Evolutionary conservation across 805 yeast genomes (phyloP).

Genomic region (Spathaspora hagerdaliae): DNA sequence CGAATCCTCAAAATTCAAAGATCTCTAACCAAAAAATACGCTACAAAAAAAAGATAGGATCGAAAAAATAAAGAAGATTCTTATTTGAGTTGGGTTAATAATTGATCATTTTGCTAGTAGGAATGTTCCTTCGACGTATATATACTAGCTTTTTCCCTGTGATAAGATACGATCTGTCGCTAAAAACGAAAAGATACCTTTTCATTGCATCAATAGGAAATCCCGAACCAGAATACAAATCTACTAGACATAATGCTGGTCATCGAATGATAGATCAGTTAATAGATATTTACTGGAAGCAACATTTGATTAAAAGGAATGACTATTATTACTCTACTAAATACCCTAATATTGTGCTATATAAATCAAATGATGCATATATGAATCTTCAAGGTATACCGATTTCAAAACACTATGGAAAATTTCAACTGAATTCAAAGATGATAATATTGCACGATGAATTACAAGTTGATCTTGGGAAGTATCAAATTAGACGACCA

Average conservation of each 20-base stretch:
- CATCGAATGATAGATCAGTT: slow-evolving; percentile 46
- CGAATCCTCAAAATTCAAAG: slow-evolving; percentile 1
- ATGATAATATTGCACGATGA: slow-evolving; percentile 78
- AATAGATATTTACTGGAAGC: slow-evolving; percentile 19
- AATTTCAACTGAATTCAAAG: slow-evolving; percentile 12
- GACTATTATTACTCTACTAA: slow-evolving; percentile 12
- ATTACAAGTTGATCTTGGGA: slow-evolving; percentile 61
- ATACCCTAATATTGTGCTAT: slow-evolving; percentile 29
- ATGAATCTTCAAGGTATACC: slow-evolving; percentile 76
- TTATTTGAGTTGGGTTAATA: too few species aligned
- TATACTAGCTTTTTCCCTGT: slow-evolving; percentile 1
- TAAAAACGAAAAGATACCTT: not conserved
- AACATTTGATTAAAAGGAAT: slow-evolving; percentile 9
- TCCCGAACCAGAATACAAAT: slow-evolving; percentile 58
- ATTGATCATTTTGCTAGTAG: not conserved
- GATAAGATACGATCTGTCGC: slow-evolving; percentile 2
- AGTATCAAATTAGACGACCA: slow-evolving; percentile 56
- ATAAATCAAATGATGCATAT: slow-evolving; percentile 49
- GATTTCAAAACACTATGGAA: slow-evolving; percentile 44
- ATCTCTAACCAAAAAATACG: not conserved
- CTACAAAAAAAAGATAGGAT: too few species aligned
- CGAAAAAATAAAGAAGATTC: too few species aligned
- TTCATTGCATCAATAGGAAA: slow-evolving; percentile 64
- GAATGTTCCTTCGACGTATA: not conserved
- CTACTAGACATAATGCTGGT: slow-evolving; percentile 79